phyloP scores from a whole-genome alignment of 2,329 filamentous ascomycete genomes.

The Akanthomyces lecanii region DNA sequence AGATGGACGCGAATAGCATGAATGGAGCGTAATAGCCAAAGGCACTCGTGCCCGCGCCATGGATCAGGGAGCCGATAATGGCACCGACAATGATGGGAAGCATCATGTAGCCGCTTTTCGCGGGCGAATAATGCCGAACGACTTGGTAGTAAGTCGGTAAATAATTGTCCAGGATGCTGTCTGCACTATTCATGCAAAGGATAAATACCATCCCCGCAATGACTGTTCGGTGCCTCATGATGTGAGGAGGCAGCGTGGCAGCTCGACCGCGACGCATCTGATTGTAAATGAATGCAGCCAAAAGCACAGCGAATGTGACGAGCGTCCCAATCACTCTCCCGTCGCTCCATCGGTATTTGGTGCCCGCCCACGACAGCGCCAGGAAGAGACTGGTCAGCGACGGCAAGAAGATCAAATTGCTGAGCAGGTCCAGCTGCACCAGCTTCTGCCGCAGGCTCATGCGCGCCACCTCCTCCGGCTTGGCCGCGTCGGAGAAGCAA shows the following conservation, averaged over 20 bases:
- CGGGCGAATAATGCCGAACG: slow-evolving; percentile 35
- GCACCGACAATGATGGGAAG: slow-evolving; percentile 19
- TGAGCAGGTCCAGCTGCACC: slow-evolving; percentile 21
- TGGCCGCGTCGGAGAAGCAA: slow-evolving; percentile 10
- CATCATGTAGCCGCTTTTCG: slow-evolving; percentile 26
- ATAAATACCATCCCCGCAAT: slow-evolving; percentile 29
- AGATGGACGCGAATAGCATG: slow-evolving; percentile 31
- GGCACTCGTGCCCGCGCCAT: slow-evolving; percentile 28
- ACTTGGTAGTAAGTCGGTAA: slow-evolving; percentile 40
- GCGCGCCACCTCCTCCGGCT: background rate
- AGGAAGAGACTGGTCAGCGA: slow-evolving; percentile 42
- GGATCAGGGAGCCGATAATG: slow-evolving; percentile 7
- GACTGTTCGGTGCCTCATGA: slow-evolving; percentile 37
- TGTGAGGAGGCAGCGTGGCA: slow-evolving; percentile 39
- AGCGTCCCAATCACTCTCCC: slow-evolving; percentile 34
- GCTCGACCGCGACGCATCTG: slow-evolving; percentile 31
- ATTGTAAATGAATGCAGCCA: slow-evolving; percentile 29
- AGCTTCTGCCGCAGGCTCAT: background rate
- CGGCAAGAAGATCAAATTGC: slow-evolving; percentile 25
- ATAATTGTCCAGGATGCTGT: slow-evolving; percentile 31
- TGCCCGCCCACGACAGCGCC: slow-evolving; percentile 44
- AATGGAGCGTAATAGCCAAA: slow-evolving; percentile 39
- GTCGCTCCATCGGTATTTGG: slow-evolving; percentile 25
- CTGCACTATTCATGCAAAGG: slow-evolving; percentile 34
- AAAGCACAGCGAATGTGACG: slow-evolving; percentile 29